Conservation (phyloP, 2,329 filamentous ascomycete genomes). For the Aspergillus oerlinghausenensis region DNA sequence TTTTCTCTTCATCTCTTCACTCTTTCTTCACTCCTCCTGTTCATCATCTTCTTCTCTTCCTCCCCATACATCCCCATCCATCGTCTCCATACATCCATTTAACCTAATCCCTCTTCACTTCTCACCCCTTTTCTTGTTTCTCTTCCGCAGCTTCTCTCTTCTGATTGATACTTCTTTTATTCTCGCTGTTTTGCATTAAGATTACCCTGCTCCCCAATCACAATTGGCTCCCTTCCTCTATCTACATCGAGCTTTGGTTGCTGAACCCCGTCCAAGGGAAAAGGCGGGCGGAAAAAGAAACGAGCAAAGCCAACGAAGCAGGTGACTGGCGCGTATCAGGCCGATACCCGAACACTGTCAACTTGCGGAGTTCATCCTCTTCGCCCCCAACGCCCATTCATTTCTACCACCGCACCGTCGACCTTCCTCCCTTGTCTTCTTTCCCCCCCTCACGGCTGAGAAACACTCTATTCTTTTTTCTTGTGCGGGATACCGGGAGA, state of each 20-base stretch:
- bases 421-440: constrained; percentile 5
- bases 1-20: constrained; percentile 1
- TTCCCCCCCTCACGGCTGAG: neutral
- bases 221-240: neutral
- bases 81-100: constrained; percentile 1
- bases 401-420: neutral
- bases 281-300: neutral
- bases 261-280: neutral
- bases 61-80: constrained; percentile 18
- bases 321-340: neutral
- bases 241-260: neutral
- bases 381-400: neutral
- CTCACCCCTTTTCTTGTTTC: constrained; percentile 22
- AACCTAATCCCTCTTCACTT: constrained; percentile 12
- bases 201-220: neutral
- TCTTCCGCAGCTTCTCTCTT: constrained; percentile 21
- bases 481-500: neutral
- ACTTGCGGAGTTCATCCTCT: neutral
- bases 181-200: neutral
- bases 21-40: constrained; percentile 10
- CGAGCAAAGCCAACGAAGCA: neutral
- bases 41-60: constrained; percentile 20
- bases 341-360: neutral
- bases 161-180: neutral
- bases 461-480: neutral